These are phyloP conservation scores for Pseudotsuga menziesii DNA, from an alignment of 75 land plant species.

Conservation along the genomic window DNA sequence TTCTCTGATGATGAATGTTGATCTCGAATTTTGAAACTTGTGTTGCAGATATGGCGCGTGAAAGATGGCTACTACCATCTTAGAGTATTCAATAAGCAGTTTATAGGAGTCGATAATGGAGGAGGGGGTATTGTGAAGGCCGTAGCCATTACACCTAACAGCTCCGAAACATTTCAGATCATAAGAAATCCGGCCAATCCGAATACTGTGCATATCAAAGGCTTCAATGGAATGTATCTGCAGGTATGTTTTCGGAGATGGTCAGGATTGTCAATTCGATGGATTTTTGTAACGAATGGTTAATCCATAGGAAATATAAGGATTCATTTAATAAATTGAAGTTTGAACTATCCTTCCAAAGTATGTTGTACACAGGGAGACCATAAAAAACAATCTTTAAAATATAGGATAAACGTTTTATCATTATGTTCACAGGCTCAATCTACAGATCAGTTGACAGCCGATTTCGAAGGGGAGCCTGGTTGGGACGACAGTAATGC, in stretches of 20 bases:
- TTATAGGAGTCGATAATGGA: conserved; percentile 29
- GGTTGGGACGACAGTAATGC: conserved; percentile 27
- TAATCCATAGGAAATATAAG: too few species aligned
- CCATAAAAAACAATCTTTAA: too few species aligned
- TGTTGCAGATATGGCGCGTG: conserved; percentile 57
- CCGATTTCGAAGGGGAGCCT: conserved; percentile 27
- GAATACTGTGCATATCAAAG: conserved; percentile 54
- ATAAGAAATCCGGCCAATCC: conserved; percentile 16
- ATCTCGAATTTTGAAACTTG: too few species aligned
- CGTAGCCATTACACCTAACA: conserved; percentile 15
- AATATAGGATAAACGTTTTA: too few species aligned
- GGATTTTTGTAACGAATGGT: too few species aligned
- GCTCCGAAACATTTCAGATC: conserved; percentile 50
- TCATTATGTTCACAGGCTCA: conserved; percentile 35
- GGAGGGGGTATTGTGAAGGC: conserved; percentile 31
- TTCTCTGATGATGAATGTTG: too few species aligned
- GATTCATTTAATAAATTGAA: too few species aligned
- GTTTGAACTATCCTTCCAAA: too few species aligned
- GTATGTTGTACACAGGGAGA: too few species aligned
- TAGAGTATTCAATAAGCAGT: conserved; percentile 57
- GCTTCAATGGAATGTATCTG: conserved; percentile 61
- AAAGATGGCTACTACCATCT: conserved; percentile 33
- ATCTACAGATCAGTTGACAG: conserved; percentile 26
- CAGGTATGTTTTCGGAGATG: conserved; percentile 31
- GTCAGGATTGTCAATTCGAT: too few species aligned